Conservation (phyloP, 176 grass and related monocot species). For the Aegilops tauschii region DNA sequence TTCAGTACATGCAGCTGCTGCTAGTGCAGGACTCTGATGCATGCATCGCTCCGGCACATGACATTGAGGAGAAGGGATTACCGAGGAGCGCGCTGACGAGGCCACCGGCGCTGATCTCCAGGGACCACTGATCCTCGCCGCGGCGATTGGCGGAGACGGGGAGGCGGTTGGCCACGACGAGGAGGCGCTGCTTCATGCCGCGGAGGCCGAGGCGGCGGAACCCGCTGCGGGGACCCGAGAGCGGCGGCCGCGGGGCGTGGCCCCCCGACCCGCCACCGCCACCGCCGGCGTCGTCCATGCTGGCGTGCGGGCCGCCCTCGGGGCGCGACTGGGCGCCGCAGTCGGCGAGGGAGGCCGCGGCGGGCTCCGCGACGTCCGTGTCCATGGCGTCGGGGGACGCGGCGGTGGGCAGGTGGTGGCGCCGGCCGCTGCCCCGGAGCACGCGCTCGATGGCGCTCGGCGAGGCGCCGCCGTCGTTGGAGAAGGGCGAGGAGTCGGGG, state of each 20-base stretch:
- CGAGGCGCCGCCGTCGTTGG: constrained; percentile 24
- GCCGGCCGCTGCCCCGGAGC: constrained; percentile 29
- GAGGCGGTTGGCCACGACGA: constrained; percentile 93
- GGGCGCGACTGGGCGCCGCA: constrained; percentile 1
- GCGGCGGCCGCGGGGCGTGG: constrained; percentile 32
- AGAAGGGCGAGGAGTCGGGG: constrained; percentile 29
- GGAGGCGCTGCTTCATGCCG: constrained; percentile 92
- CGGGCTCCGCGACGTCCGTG: constrained; percentile 22
- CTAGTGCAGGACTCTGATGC: constrained; percentile 7
- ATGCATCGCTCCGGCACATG: constrained; percentile 17
- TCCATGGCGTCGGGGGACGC: constrained; percentile 34
- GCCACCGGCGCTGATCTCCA: constrained; percentile 95
- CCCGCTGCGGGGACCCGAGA: constrained; percentile 30
- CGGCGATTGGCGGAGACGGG: constrained; percentile 88
- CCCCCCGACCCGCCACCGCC: neutral
- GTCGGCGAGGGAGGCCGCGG: constrained; percentile 11
- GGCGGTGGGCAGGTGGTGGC: constrained; percentile 21
- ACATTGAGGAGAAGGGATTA: constrained; percentile 45
- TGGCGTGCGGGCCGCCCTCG: neutral
- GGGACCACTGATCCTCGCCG: constrained; percentile 87
- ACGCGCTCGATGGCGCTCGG: constrained; percentile 13
- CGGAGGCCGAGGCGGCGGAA: constrained; percentile 54
- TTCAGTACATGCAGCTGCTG: no score
- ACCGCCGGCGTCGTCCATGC: constrained; percentile 33
- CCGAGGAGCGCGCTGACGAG: constrained; percentile 95